Base-by-base conservation (phyloP, 805 yeast species). In the Blastobotrys robertii region DNA sequence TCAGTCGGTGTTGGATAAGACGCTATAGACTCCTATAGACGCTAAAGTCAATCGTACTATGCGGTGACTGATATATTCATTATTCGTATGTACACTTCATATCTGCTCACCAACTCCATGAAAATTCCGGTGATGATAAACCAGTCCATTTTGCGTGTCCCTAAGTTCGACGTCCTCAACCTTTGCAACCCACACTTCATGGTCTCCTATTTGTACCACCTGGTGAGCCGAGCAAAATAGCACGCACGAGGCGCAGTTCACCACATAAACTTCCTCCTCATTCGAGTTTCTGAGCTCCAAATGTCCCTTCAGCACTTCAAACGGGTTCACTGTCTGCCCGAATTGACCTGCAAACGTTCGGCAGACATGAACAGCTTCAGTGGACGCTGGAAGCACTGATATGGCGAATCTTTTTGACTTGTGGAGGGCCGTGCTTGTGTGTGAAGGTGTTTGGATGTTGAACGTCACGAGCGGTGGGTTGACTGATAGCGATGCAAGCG, bases 171-270 rank as follows among this genome's bases (percentile, higher is more conserved):
- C 49, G 2, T 44, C 38, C n/a, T 47, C 63, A 3, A 90, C 94
- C 46, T 75, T 71, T 2, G 85, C 95, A 3, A 87, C 76, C 92
- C 96, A 85, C 3, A 90, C 77, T 57, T 88, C 95, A 63, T 90
- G 97, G 55, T 83, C 86, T 47, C 83, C 87, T 1, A 86, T 80
- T 8, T 49, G 45, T n/a, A 57, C 30, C 10, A 53, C 49, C 29
- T 51, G 39, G 29, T 44, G 35, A 5, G 53, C 48, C 30, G 43
- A 40, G 39, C 67, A 64, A 31, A 57, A 49, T 37, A 63, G 49
- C 3, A 52, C 50, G 13, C 59, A 50, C 19, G 44, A 42, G 7
- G 64, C 51, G 29, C 39, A 43, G n/a, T 39, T 36, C 13, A 62
- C 38, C 15, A 12, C 34, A n/a, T 38, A 16, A 7, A 19, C 29